phyloP scores from a whole-genome alignment of 2,329 filamentous ascomycete species.

The Bertia moriformis region DNA sequence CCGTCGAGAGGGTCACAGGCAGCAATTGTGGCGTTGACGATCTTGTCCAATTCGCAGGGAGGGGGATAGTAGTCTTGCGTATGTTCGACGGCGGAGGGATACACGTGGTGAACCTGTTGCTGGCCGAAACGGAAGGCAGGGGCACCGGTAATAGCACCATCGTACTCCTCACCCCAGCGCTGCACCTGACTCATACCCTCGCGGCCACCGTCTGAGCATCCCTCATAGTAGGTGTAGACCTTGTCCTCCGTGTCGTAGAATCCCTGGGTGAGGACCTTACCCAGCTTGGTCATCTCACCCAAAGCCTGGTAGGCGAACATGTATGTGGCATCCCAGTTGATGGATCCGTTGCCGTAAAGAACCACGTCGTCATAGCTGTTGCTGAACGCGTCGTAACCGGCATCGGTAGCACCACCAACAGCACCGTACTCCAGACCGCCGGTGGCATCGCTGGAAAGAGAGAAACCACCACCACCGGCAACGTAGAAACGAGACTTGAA shows the following conservation, averaged over 20 bases:
- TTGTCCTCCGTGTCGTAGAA: constrained; percentile 18
- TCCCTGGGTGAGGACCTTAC: constrained; percentile 23
- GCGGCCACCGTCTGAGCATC: constrained; percentile 30
- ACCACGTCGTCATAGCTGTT: constrained; percentile 20
- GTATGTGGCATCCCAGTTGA: constrained; percentile 32
- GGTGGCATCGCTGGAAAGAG: constrained; percentile 18
- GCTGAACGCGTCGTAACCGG: constrained; percentile 26
- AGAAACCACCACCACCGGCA: constrained; percentile 25
- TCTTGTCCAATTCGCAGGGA: constrained; percentile 29
- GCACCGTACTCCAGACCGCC: constrained; percentile 25
- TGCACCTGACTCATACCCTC: constrained; percentile 31
- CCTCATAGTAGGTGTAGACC: constrained; percentile 35
- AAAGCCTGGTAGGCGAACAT: constrained; percentile 35
- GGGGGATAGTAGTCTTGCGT: constrained; percentile 24
- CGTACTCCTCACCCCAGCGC: constrained; percentile 21
- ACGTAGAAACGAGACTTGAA: constrained; percentile 29
- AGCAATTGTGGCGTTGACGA: constrained; percentile 36
- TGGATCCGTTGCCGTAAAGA: constrained; percentile 29
- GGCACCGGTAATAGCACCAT: constrained; percentile 27
- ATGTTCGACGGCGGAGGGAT: constrained; percentile 19
- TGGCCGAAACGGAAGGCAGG: constrained; percentile 27
- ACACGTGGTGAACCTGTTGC: constrained; percentile 25
- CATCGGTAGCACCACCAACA: constrained; percentile 22
- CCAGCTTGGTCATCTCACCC: constrained; percentile 31
- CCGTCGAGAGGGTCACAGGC: constrained; percentile 41